Evolutionary conservation across 2,329 filamentous ascomycete genomes (phyloP).

Genomic region (Cercospora zeina): DNA sequence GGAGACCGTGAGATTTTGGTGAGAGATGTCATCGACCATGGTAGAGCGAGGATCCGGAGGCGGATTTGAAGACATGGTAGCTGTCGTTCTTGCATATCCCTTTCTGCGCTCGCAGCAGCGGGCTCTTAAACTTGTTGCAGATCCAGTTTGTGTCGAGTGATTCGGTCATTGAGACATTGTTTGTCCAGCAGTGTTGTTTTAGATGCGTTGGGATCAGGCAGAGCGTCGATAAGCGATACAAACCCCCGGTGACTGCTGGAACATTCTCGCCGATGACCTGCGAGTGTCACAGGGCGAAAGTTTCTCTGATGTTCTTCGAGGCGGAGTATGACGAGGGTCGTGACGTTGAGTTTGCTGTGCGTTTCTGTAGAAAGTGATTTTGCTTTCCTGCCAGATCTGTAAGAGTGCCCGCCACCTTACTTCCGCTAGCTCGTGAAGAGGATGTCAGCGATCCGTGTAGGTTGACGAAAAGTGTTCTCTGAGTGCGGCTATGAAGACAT

Average conservation of each 20-base stretch:
- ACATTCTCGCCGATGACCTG: no score
- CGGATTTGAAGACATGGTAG: neutral
- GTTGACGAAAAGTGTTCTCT: no score
- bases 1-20: neutral
- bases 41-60: neutral
- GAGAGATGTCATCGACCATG: neutral
- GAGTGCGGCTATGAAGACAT: neutral
- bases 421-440: no score
- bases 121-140: neutral
- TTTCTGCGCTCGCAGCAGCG: neutral
- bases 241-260: neutral
- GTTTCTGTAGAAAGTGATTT: no score
- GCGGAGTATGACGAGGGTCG: no score
- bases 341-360: no score
- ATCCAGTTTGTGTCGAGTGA: neutral
- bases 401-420: no score
- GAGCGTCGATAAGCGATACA: neutral
- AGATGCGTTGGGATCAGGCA: no score
- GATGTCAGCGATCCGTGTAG: no score
- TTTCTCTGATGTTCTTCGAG: no score
- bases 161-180: neutral
- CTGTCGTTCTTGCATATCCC: neutral
- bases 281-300: no score
- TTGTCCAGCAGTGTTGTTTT: neutral
- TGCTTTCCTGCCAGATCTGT: no score